Evolutionary conservation across 176 grass and related monocot species (phyloP), one percentile per base, ranked within the genome.

Genomic region (Paspalum vaginatum): DNA sequence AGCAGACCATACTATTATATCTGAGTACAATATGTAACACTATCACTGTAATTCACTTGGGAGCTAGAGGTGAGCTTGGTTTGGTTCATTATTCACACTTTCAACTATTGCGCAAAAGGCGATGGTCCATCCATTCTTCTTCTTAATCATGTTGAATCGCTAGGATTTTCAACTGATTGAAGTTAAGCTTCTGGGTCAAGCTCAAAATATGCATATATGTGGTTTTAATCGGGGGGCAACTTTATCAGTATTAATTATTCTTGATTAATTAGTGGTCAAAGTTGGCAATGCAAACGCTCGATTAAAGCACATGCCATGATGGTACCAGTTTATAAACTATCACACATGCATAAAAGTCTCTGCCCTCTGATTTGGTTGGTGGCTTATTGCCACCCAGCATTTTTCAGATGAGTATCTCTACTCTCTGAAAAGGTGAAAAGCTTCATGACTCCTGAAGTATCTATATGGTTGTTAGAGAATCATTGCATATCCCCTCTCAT

Each of bases 251-350:
- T 25, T 11, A 16, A 68, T 83, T 21, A 53, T 52, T 40, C 51
- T 18, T 74, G 59, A 32, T 32, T 32, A 32, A 74, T 55, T 26
- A 74, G 46, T 83, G 13, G 15, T 74, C 58, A 82, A 82, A 55
- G 47, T 27, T 44, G 9, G 21, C 38, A 65, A 65, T 55, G 6
- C 24, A 32, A 61, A 61, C 27, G 13, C 22, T 74, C 18, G 68
- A 74, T 74, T 83, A 74, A 37, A 63, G 41, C 15, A 27, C 47
- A 64, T 26, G 51, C n/a, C 15, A 83, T 75, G 59, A 83, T 42
- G 58, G 17, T 12, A 46, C 18, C 20, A 42, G 49, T 24, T 43
- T 54, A 25, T 79, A 79, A 80, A 57, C 37, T 56, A 57, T 58
- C 38, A 43, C 32, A 32, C 32, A 32, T 32, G 32, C 38, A 56